Percentiles rank a stretch among this genome's conserved stretches.
phyloP scores from a whole-genome alignment of 208 protist species.

The Phytomonas francai region DNA sequence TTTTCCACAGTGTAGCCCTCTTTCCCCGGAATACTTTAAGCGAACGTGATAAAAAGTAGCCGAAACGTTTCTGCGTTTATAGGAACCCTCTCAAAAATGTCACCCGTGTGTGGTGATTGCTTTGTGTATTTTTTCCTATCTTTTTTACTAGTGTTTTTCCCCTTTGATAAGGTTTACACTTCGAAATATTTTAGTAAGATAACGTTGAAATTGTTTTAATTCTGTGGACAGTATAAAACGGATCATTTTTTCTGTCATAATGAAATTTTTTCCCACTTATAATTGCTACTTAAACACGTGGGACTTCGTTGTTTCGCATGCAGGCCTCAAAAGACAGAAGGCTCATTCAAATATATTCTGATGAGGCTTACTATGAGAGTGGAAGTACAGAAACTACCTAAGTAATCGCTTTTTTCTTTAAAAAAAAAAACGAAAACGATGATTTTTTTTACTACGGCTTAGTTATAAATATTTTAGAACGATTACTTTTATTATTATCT shows the following conservation, averaged over 20 bases:
- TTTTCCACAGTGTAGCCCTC: background rate
- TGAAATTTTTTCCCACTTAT: slow-evolving; percentile 2
- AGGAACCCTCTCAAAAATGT: background rate
- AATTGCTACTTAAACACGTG: background rate
- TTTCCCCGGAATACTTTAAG: background rate
- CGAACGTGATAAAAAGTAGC: background rate
- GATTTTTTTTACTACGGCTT: background rate
- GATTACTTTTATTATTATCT: slow-evolving; percentile 23
- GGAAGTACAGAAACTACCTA: background rate
- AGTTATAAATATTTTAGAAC: slow-evolving; percentile 9
- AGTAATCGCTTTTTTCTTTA: slow-evolving; percentile 1
- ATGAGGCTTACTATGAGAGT: background rate
- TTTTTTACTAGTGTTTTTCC: background rate
- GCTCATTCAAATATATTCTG: background rate
- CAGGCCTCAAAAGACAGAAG: background rate
- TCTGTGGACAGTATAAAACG: background rate
- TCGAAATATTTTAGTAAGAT: background rate
- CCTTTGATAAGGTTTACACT: background rate
- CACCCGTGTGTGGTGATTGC: background rate
- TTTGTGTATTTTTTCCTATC: background rate
- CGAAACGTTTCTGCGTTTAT: background rate
- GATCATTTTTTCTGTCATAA: no score
- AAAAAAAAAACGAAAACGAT: slow-evolving; percentile 9
- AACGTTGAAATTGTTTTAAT: background rate
- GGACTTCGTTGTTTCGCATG: background rate